Evolutionary conservation across 2,329 filamentous ascomycete genomes (phyloP).

Genomic region (Arthrinium phaeospermum): DNA sequence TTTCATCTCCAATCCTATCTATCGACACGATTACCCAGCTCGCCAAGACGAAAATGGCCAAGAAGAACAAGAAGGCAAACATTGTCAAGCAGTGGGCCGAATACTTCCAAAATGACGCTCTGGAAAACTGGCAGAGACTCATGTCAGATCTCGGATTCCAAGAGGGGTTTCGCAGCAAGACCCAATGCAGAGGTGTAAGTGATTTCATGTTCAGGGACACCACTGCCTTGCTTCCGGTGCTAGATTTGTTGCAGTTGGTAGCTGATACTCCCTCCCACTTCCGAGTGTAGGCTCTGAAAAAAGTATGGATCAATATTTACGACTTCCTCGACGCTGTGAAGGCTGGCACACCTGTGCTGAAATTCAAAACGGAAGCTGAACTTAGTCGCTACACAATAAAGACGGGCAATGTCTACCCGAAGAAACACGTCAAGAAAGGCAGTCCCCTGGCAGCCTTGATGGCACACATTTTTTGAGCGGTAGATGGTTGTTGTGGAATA

Average conservation of each 20-base stretch:
- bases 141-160: conserved; percentile 50
- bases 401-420: conserved; percentile 51
- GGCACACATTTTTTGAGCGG: conserved; percentile 36
- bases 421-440: conserved; percentile 45
- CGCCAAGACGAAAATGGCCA: conserved; percentile 11
- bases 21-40: background rate
- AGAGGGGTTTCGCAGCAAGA: conserved; percentile 47
- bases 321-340: conserved; percentile 51
- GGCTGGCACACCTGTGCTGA: conserved; percentile 32
- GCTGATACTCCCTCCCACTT: background rate
- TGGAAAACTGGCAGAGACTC: conserved; percentile 52
- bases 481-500: conserved; percentile 4
- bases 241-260: background rate
- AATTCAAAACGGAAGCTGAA: conserved; percentile 39
- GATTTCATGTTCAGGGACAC: background rate
- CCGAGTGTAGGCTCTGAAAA: conserved; percentile 44
- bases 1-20: background rate
- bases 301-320: conserved; percentile 53
- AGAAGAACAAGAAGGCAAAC: background rate
- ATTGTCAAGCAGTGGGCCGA: conserved; percentile 29
- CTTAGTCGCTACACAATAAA: conserved; percentile 45
- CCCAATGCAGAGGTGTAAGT: conserved; percentile 50
- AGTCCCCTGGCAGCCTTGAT: conserved; percentile 48
- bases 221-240: no score
- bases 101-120: conserved; percentile 32